Evolutionary conservation across 108 stramenopile species (phyloP).

Genomic region (Licmophora abbreviata): DNA sequence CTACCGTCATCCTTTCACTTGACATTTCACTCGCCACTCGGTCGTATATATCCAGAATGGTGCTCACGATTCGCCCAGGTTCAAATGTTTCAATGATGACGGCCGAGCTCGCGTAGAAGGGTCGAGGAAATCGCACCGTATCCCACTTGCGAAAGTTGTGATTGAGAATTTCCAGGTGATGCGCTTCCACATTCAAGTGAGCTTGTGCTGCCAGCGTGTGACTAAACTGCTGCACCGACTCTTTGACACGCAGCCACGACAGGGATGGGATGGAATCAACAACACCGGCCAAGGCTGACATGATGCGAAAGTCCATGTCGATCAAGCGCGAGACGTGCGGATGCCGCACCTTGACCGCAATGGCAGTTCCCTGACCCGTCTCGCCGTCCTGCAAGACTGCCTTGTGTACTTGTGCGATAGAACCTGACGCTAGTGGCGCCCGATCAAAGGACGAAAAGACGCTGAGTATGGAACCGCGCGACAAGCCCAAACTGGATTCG

Average conservation of each 20-base stretch:
- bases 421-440: conserved; percentile 71
- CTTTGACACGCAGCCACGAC: conserved; percentile 46
- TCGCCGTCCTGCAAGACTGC: conserved; percentile 23
- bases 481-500: conserved; percentile 27
- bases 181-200: conserved; percentile 63
- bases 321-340: conserved; percentile 65
- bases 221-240: conserved; percentile 67
- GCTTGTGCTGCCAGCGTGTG: conserved; percentile 80
- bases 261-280: conserved; percentile 39
- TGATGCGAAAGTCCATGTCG: conserved; percentile 73
- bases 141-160: conserved; percentile 62
- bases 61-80: conserved; percentile 26
- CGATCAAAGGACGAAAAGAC: conserved; percentile 64
- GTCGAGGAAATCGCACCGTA: conserved; percentile 45
- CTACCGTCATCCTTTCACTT: conserved; percentile 1
- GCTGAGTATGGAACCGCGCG: conserved; percentile 13
- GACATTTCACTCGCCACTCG: conserved; percentile 7
- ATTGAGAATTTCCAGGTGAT: conserved; percentile 62
- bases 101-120: conserved; percentile 32
- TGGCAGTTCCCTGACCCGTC: conserved; percentile 16
- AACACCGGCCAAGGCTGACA: conserved; percentile 37
- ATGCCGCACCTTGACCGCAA: conserved; percentile 76
- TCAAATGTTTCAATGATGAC: conserved; percentile 65
- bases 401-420: conserved; percentile 77
- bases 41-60: conserved; percentile 25